Conservation (phyloP, 768 basidiomycete genomes). For the Leucocoprinus leucothites region DNA sequence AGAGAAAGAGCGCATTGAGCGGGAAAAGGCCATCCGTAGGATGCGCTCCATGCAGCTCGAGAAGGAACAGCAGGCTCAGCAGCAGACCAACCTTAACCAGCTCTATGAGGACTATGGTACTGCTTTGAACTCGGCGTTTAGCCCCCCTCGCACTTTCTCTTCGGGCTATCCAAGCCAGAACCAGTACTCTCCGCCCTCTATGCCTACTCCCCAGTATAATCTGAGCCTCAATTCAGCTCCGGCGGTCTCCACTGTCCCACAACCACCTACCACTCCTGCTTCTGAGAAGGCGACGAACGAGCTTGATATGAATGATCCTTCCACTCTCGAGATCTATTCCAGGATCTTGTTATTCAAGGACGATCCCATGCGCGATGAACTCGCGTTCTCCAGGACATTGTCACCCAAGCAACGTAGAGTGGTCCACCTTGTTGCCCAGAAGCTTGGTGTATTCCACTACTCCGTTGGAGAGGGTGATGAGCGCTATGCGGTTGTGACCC, state of each 20-base stretch:
- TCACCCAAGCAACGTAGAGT: slow-evolving; percentile 83
- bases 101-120: slow-evolving; percentile 77
- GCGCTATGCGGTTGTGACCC: slow-evolving; percentile 90
- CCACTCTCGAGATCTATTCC: slow-evolving; percentile 96
- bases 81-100: slow-evolving; percentile 47
- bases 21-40: slow-evolving; percentile 96
- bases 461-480: slow-evolving; percentile 93
- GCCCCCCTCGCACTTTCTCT: slow-evolving; percentile 74
- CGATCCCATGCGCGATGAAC: slow-evolving; percentile 94
- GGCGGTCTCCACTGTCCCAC: slow-evolving; percentile 48
- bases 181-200: slow-evolving; percentile 67
- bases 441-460: slow-evolving; percentile 92
- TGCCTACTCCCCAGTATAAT: slow-evolving; percentile 43
- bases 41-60: slow-evolving; percentile 98
- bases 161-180: slow-evolving; percentile 61
- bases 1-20: slow-evolving; percentile 97
- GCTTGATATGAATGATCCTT: slow-evolving; percentile 93
- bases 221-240: slow-evolving; percentile 48
- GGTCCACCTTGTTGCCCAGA: slow-evolving; percentile 95
- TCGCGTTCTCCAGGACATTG: slow-evolving; percentile 91
- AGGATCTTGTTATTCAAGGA: slow-evolving; percentile 96
- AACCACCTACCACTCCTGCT: slow-evolving; percentile 55
- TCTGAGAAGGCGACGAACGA: slow-evolving; percentile 69
- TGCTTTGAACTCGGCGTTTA: slow-evolving; percentile 55
- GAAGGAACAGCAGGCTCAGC: slow-evolving; percentile 59